Percentiles rank a stretch among this genome's conserved stretches.
These are phyloP conservation scores for Globisporangium emineosum DNA, from an alignment of 352 stramenopile genomes.

Conservation along the genomic window DNA sequence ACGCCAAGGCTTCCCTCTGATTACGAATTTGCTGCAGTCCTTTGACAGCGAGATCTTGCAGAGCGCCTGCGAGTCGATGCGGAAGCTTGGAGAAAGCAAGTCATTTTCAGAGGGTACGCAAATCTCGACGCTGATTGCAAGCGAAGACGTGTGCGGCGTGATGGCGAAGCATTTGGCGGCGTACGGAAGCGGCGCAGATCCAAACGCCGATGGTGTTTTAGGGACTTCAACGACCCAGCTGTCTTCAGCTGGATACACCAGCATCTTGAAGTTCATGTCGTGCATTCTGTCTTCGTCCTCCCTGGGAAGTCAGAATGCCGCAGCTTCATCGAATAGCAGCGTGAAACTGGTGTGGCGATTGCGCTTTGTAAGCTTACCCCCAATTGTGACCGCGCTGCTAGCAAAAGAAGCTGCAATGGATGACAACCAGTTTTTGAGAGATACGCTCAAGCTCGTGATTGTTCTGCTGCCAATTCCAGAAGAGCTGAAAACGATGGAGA, in stretches of 20 bases:
- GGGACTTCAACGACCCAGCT: slow-evolving; percentile 15
- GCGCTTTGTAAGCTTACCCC: slow-evolving; percentile 41
- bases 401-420: slow-evolving; percentile 33
- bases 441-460: slow-evolving; percentile 57
- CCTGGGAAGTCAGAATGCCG: slow-evolving; percentile 1
- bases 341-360: slow-evolving; percentile 22
- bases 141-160: slow-evolving; percentile 33
- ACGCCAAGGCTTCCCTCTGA: slow-evolving; percentile 35
- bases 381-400: slow-evolving; percentile 42
- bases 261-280: slow-evolving; percentile 46
- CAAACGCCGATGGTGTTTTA: neutral
- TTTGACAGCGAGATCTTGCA: slow-evolving; percentile 55
- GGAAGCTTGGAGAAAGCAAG: slow-evolving; percentile 43
- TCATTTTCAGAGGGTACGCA: slow-evolving; percentile 30
- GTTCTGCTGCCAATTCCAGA: slow-evolving; percentile 41
- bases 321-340: neutral
- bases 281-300: slow-evolving; percentile 24
- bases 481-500: slow-evolving; percentile 22
- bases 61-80: slow-evolving; percentile 47
- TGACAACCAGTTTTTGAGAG: slow-evolving; percentile 47
- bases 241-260: slow-evolving; percentile 30
- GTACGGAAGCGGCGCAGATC: slow-evolving; percentile 18
- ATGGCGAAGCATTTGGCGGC: slow-evolving; percentile 32
- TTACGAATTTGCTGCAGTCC: slow-evolving; percentile 45
- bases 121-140: slow-evolving; percentile 43